Percentiles rank a stretch among this genome's conserved stretches.
Evolutionary conservation across 2,329 filamentous ascomycete species (phyloP).

Genomic region (Purpureocillium lavendulum): DNA sequence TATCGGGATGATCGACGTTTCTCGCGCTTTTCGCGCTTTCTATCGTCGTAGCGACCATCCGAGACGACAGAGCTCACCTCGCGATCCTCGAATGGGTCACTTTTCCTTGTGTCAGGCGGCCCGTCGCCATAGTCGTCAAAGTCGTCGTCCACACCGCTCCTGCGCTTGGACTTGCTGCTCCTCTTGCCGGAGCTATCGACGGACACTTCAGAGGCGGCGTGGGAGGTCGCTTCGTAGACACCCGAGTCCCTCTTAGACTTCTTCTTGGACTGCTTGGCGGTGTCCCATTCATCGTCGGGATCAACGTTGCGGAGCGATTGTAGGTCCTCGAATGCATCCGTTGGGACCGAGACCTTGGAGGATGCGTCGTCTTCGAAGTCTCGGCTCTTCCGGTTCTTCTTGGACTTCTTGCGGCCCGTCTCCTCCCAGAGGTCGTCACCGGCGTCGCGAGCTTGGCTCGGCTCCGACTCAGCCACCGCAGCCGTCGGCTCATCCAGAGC

Average conservation of each 20-base stretch:
- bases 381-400: conserved; percentile 19
- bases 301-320: conserved; percentile 6
- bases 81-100: conserved; percentile 33
- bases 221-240: conserved; percentile 21
- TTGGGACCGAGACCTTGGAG: conserved; percentile 17
- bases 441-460: conserved; percentile 9
- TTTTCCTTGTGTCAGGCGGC: conserved; percentile 26
- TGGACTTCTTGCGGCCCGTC: conserved; percentile 13
- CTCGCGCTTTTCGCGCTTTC: conserved; percentile 22
- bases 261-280: conserved; percentile 23
- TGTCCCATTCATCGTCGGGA: conserved; percentile 26
- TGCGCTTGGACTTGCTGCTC: conserved; percentile 30
- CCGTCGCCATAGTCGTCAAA: conserved; percentile 24
- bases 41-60: conserved; percentile 27
- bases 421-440: conserved; percentile 17
- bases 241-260: conserved; percentile 25
- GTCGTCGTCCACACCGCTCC: conserved; percentile 26
- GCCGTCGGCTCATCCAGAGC: conserved; percentile 16
- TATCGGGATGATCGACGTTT: conserved; percentile 8
- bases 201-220: conserved; percentile 28
- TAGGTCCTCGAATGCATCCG: conserved; percentile 20
- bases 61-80: conserved; percentile 43
- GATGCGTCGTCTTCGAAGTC: conserved; percentile 17
- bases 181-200: conserved; percentile 26
- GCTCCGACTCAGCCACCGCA: conserved; percentile 9